Base-by-base conservation (phyloP, 78 protist genomes). In the Goniomonas avonlea region DNA sequence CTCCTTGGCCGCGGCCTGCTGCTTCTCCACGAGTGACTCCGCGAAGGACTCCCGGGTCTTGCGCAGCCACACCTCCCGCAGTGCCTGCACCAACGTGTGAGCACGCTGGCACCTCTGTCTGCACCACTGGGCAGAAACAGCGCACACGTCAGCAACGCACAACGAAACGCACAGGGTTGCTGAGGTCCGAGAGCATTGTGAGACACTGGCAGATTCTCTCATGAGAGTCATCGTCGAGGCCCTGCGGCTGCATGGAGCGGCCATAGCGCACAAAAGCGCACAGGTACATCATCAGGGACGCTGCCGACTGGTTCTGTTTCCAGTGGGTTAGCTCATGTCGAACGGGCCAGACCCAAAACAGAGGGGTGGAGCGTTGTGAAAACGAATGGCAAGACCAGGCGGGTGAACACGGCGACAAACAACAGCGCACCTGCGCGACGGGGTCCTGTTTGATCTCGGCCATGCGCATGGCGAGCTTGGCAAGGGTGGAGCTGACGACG, bases 121-220 rank as follows among this genome's bases (percentile, higher is more conserved):
- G n/a, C n/a, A n/a, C n/a, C n/a, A n/a, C n/a, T n/a, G n/a, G n/a
- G n/a, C n/a, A n/a, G n/a, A n/a, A n/a, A n/a, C n/a, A n/a, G n/a
- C n/a, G n/a, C n/a, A n/a, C n/a, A n/a, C n/a, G n/a, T n/a, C n/a
- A n/a, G n/a, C n/a, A n/a, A n/a, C n/a, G n/a, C n/a, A n/a, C n/a
- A n/a, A n/a, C n/a, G n/a, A n/a, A n/a, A n/a, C n/a, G n/a, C n/a
- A n/a, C n/a, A n/a, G n/a, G n/a, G 45, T 63, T 43, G 56, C 29
- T 18, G 31, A 39, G 76, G 48, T 25, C 0, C 32, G 65, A 37
- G n/a, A 91, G 85, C 18, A 83, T 29, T 47, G 60, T 32, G 18
- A 91, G 13, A 85, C 88, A 87, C 11, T 56, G 32, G n/a, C 55
- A 0, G 60, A 93, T 43, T n/a, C 96, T 65, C 40, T 91, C 96